Conservation (phyloP, 441 rosid genomes). For the Isatis lusitanica region DNA sequence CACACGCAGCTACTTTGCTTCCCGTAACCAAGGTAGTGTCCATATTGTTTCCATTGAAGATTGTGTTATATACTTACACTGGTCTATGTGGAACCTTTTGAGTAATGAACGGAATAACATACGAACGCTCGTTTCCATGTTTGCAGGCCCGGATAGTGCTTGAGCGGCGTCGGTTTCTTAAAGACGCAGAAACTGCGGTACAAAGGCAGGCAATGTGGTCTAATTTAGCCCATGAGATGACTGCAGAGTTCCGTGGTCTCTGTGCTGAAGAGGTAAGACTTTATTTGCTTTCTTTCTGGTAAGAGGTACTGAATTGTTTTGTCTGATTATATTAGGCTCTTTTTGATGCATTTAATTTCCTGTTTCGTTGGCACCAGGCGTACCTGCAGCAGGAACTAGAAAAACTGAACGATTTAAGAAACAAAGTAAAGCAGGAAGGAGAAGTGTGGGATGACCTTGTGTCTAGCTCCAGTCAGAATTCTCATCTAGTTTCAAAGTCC, state of each 20-base stretch:
- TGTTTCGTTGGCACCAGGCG: slow-evolving; percentile 62
- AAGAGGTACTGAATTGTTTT: background rate
- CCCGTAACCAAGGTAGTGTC: slow-evolving; percentile 86
- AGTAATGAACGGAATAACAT: background rate
- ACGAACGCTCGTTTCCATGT: background rate
- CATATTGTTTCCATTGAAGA: background rate
- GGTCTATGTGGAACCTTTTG: slow-evolving; percentile 9
- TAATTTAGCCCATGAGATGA: slow-evolving; percentile 99
- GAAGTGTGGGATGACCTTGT: slow-evolving; percentile 99
- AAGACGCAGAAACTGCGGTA: slow-evolving; percentile 94
- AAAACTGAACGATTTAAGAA: slow-evolving; percentile 91
- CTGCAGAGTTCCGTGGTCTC: slow-evolving; percentile 99
- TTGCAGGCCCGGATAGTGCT: slow-evolving; percentile 95
- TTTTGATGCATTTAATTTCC: slow-evolving; percentile 21
- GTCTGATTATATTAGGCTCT: slow-evolving; percentile 22
- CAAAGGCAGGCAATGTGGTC: slow-evolving; percentile 99
- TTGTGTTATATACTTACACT: background rate
- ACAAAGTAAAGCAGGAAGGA: slow-evolving; percentile 97
- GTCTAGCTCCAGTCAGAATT: slow-evolving; percentile 91
- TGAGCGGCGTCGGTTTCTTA: slow-evolving; percentile 87
- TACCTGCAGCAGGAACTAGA: slow-evolving; percentile 98
- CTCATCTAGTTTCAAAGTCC: slow-evolving; percentile 95
- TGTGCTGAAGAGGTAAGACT: slow-evolving; percentile 94
- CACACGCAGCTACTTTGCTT: slow-evolving; percentile 97
- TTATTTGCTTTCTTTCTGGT: background rate